These are phyloP conservation scores for Cystobasidiaceae sp. DNA, from an alignment of 1,284 basidiomycete species.

Conservation along the genomic window DNA sequence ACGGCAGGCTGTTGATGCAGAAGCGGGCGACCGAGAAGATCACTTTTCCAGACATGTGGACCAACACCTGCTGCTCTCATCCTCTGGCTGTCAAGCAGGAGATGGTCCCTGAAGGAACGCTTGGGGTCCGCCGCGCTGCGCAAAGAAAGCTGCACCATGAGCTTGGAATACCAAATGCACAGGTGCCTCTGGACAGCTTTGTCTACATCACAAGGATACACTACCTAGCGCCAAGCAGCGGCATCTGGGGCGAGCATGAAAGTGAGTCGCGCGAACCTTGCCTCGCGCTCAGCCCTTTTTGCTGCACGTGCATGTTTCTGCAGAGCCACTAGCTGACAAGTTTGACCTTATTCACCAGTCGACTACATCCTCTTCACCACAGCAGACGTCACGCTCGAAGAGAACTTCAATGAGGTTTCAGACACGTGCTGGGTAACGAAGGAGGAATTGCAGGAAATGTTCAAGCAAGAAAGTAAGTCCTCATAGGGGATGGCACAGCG, in stretches of 20 bases:
- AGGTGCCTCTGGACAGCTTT: slow-evolving; percentile 76
- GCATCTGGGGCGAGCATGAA: slow-evolving; percentile 98
- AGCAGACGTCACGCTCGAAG: slow-evolving; percentile 73
- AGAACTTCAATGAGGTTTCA: slow-evolving; percentile 87
- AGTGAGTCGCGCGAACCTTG: no score
- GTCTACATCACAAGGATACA: slow-evolving; percentile 95
- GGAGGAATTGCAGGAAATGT: slow-evolving; percentile 83
- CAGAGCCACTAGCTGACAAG: no score
- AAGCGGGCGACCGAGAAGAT: slow-evolving; percentile 96
- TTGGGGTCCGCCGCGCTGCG: slow-evolving; percentile 74
- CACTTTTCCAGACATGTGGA: slow-evolving; percentile 99
- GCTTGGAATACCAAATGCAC: slow-evolving; percentile 73
- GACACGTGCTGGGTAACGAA: slow-evolving; percentile 89
- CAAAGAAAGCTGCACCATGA: slow-evolving; percentile 95
- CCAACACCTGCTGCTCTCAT: slow-evolving; percentile 99
- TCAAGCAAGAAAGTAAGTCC: slow-evolving; percentile 66
- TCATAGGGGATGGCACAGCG: no score
- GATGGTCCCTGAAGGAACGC: slow-evolving; percentile 63
- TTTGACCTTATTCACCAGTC: slow-evolving; percentile 55
- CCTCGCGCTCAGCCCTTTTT: no score
- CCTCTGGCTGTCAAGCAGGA: slow-evolving; percentile 72
- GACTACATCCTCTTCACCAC: slow-evolving; percentile 98
- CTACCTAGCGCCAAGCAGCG: slow-evolving; percentile 89
- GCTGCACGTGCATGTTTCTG: background rate
- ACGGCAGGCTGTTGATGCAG: slow-evolving; percentile 92